A percentile compares a stretch with the other conserved stretches of the same genome.
Conservation (phyloP, 495 filamentous ascomycete genomes). For the Neurospora sp. region DNA sequence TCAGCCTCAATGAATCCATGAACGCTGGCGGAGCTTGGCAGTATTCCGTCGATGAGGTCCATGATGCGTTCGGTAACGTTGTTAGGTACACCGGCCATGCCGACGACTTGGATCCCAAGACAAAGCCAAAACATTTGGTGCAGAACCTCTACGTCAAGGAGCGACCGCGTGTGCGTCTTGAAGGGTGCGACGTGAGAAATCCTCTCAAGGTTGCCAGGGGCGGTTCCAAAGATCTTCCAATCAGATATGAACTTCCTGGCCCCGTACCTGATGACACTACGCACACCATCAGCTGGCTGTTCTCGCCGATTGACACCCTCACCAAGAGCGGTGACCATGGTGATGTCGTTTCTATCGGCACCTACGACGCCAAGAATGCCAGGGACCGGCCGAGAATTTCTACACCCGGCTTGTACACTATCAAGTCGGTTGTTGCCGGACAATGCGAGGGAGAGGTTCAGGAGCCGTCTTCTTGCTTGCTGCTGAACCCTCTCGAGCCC, state of each 20-base stretch:
- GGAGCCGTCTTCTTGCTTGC: slow-evolving; percentile 81
- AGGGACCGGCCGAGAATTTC: slow-evolving; percentile 48
- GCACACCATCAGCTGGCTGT: slow-evolving; percentile 55
- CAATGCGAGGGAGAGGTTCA: slow-evolving; percentile 80
- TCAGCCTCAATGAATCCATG: slow-evolving; percentile 84
- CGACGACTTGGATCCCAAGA: slow-evolving; percentile 52
- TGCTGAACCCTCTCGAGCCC: slow-evolving; percentile 86
- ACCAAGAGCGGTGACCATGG: slow-evolving; percentile 54
- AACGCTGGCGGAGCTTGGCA: slow-evolving; percentile 66
- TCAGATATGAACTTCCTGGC: slow-evolving; percentile 56
- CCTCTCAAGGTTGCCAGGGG: slow-evolving; percentile 79
- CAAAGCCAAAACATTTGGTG: slow-evolving; percentile 52
- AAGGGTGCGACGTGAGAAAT: slow-evolving; percentile 63
- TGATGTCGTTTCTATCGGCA: slow-evolving; percentile 39
- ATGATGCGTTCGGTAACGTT: slow-evolving; percentile 80
- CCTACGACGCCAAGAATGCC: slow-evolving; percentile 41
- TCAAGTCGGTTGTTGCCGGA: slow-evolving; percentile 66
- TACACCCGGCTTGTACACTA: slow-evolving; percentile 73
- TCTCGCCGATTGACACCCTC: slow-evolving; percentile 57
- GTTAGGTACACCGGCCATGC: slow-evolving; percentile 64
- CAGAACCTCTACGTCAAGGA: slow-evolving; percentile 80
- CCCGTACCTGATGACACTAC: slow-evolving; percentile 42
- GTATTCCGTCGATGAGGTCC: slow-evolving; percentile 83
- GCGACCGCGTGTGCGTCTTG: slow-evolving; percentile 60
- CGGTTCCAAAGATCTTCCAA: slow-evolving; percentile 53